phyloP scores from a whole-genome alignment of 176 grass and related monocot species.

The Aechmea fasciata region DNA sequence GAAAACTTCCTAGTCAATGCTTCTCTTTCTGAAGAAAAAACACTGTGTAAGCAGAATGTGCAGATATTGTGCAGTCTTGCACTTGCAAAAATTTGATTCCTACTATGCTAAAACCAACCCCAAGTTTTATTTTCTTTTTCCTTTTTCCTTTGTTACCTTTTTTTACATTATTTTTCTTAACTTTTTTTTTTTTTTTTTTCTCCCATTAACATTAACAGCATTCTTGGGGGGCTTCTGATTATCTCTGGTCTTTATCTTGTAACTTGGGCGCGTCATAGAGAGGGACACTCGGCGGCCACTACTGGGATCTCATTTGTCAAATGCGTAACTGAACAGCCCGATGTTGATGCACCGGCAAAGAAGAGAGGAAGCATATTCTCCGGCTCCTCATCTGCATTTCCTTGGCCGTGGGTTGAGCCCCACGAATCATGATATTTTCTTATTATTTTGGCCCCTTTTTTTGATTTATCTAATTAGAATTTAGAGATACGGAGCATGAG shows the following conservation, averaged over 20 bases:
- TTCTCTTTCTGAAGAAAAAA: no score
- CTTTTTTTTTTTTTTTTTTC: conserved; percentile 8
- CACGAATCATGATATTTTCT: conserved; percentile 45
- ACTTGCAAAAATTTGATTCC: not conserved
- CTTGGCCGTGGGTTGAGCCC: conserved; percentile 42
- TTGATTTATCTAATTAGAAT: not conserved
- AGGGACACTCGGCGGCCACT: conserved; percentile 20
- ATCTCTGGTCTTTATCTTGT: conserved; percentile 78
- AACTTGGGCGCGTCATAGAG: conserved; percentile 66
- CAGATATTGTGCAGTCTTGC: not conserved
- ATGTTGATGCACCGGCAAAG: conserved; percentile 24
- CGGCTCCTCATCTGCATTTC: conserved; percentile 35
- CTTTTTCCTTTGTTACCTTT: conserved; percentile 12
- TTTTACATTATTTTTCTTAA: conserved; percentile 5
- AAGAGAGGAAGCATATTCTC: conserved; percentile 34
- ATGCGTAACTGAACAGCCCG: conserved; percentile 26
- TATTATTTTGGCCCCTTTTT: not conserved
- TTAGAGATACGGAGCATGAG: not conserved
- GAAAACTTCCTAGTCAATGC: no score
- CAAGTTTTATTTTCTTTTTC: conserved; percentile 17
- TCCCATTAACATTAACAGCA: conserved; percentile 62
- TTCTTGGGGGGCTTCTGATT: conserved; percentile 84
- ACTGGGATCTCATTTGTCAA: conserved; percentile 29
- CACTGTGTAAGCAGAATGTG: no score
- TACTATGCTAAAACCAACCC: not conserved